phyloP scores from a whole-genome alignment of 768 basidiomycete genomes.

The Lactarius sanguifluus region DNA sequence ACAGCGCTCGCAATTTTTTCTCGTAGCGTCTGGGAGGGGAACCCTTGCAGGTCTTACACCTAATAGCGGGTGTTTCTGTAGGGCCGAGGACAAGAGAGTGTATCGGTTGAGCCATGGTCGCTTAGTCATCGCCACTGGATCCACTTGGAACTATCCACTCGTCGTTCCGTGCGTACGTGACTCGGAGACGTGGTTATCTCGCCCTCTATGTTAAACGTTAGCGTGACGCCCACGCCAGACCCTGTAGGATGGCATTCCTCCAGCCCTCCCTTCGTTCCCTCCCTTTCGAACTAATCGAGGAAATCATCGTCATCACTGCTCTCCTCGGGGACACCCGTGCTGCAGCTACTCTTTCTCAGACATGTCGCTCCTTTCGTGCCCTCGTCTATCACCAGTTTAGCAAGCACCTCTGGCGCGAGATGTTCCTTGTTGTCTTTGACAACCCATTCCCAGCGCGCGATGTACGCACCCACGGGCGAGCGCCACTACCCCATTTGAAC shows the following conservation, averaged over 20 bases:
- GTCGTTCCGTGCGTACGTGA: background rate
- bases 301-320: slow-evolving; percentile 35
- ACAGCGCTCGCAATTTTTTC: slow-evolving; percentile 17
- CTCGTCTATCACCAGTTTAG: slow-evolving; percentile 38
- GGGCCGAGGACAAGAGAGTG: background rate
- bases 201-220: background rate
- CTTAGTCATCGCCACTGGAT: background rate
- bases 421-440: slow-evolving; percentile 42
- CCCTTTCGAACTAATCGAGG: slow-evolving; percentile 41
- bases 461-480: slow-evolving; percentile 7
- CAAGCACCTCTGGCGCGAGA: slow-evolving; percentile 40
- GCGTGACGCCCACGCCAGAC: too few species aligned
- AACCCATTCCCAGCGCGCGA: slow-evolving; percentile 32
- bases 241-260: background rate
- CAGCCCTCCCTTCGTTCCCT: slow-evolving; percentile 20
- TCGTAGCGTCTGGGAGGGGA: background rate
- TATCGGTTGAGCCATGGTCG: background rate
- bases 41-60: slow-evolving; percentile 7
- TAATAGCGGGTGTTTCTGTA: background rate
- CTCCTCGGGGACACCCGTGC: slow-evolving; percentile 33
- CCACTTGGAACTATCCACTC: background rate
- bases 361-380: slow-evolving; percentile 35
- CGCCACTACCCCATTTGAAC: background rate
- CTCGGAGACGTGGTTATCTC: too few species aligned
- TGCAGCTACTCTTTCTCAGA: slow-evolving; percentile 37